phyloP scores from a whole-genome alignment of 345 rosid species.

The Mercurialis annua region DNA sequence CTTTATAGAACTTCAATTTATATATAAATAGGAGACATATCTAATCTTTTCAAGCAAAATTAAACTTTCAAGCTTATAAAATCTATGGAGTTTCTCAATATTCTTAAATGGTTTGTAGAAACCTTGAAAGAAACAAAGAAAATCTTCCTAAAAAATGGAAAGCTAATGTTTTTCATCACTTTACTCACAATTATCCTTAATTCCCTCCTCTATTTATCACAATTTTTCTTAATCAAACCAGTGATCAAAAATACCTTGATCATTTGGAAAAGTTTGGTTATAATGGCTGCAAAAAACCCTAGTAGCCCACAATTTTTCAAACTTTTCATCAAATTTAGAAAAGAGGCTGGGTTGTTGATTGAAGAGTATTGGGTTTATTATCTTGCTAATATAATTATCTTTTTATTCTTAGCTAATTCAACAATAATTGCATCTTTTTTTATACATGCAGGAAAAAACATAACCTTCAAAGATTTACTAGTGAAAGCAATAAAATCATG shows the following conservation, averaged over 20 bases:
- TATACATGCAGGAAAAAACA: constrained; percentile 18
- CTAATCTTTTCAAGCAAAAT: too few species aligned
- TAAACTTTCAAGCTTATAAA: neutral
- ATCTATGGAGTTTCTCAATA: constrained; percentile 1
- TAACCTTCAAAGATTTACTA: constrained; percentile 28
- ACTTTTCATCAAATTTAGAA: constrained; percentile 20
- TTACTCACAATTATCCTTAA: constrained; percentile 23
- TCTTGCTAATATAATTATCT: constrained; percentile 10
- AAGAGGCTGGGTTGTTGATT: constrained; percentile 20
- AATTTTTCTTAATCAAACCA: constrained; percentile 27
- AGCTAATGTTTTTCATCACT: constrained; percentile 38
- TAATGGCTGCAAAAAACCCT: constrained; percentile 30
- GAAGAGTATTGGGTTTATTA: constrained; percentile 26
- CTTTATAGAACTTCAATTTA: too few species aligned
- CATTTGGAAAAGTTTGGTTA: constrained; percentile 17
- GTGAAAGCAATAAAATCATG: constrained; percentile 23
- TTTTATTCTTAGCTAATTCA: constrained; percentile 23
- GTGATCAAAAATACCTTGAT: constrained; percentile 28
- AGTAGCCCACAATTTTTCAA: constrained; percentile 20
- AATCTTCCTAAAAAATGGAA: constrained; percentile 37
- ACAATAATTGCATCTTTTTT: constrained; percentile 41
- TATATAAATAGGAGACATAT: too few species aligned
- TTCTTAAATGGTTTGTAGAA: constrained; percentile 21
- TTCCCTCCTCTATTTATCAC: constrained; percentile 26
- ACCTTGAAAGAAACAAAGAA: constrained; percentile 36